Evolutionary conservation across 164 flowering plant species (phyloP).

Genomic region (Berberis thunbergii): DNA sequence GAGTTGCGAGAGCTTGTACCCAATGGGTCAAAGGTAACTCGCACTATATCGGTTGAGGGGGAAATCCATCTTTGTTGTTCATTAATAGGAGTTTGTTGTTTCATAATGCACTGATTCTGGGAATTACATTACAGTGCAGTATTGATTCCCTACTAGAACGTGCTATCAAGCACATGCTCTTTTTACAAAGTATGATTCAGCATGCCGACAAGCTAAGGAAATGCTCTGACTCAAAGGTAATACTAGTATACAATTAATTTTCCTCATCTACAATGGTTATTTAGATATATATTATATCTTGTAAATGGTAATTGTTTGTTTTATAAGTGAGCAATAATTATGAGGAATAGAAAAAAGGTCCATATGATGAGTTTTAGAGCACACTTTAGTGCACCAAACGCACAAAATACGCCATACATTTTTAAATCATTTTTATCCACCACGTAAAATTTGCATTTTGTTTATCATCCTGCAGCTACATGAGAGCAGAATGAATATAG

Average conservation of each 20-base stretch:
- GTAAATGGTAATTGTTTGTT: no score
- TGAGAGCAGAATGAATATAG: slow-evolving; percentile 27
- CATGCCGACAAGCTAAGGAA: slow-evolving; percentile 58
- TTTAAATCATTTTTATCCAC: no score
- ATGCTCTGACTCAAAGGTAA: slow-evolving; percentile 48
- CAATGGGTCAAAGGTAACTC: slow-evolving; percentile 67
- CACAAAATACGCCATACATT: no score
- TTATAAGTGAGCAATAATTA: no score
- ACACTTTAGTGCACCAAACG: no score
- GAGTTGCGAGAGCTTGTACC: slow-evolving; percentile 81
- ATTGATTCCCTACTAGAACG: slow-evolving; percentile 78
- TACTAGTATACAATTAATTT: background rate
- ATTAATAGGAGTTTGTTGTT: background rate
- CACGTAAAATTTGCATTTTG: background rate
- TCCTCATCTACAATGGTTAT: background rate
- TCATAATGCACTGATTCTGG: slow-evolving; percentile 10
- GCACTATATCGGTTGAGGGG: background rate
- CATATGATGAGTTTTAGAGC: no score
- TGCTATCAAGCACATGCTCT: slow-evolving; percentile 76
- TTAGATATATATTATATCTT: no score
- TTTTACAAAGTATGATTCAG: slow-evolving; percentile 55
- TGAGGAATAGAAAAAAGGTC: no score
- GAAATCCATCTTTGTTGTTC: no score
- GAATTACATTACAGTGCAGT: slow-evolving; percentile 53
- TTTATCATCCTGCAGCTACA: slow-evolving; percentile 32